These are phyloP conservation scores for Penicillium brevicompactum DNA, from an alignment of 2,329 filamentous ascomycete species.

Conservation along the genomic window DNA sequence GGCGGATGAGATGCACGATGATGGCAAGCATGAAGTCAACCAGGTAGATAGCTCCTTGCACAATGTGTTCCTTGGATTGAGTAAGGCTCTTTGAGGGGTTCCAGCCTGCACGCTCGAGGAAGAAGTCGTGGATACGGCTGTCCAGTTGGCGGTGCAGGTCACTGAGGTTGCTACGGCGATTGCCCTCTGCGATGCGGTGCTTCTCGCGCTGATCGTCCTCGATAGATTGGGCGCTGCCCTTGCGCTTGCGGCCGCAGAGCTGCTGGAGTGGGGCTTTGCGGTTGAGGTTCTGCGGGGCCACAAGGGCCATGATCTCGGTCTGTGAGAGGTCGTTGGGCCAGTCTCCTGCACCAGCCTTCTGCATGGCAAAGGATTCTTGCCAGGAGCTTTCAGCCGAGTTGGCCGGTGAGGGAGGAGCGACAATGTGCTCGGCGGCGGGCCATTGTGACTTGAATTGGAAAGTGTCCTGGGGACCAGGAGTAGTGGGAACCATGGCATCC, in stretches of 20 bases:
- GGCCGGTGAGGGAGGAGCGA: constrained; percentile 40
- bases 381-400: constrained; percentile 41
- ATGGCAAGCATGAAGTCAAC: constrained; percentile 43
- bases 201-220: constrained; percentile 45
- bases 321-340: constrained; percentile 39
- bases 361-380: constrained; percentile 35
- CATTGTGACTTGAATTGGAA: constrained; percentile 38
- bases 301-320: constrained; percentile 36
- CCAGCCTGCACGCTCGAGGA: constrained; percentile 43
- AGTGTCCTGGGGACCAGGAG: constrained; percentile 36
- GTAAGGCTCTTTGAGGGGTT: constrained; percentile 42
- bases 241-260: constrained; percentile 43
- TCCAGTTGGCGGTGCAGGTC: constrained; percentile 42
- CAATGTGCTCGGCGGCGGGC: constrained; percentile 30
- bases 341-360: constrained; percentile 29
- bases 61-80: constrained; percentile 46
- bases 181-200: constrained; percentile 44
- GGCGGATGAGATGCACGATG: constrained; percentile 38
- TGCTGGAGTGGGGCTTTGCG: constrained; percentile 44
- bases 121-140: constrained; percentile 41
- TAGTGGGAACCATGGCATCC: constrained; percentile 32
- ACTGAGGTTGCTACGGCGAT: constrained; percentile 44
- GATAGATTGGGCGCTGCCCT: constrained; percentile 33
- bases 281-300: constrained; percentile 40
- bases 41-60: constrained; percentile 41